Evolutionary conservation across 345 rosid genomes (phyloP).

Genomic region (Eucalyptus erythrocorys): DNA sequence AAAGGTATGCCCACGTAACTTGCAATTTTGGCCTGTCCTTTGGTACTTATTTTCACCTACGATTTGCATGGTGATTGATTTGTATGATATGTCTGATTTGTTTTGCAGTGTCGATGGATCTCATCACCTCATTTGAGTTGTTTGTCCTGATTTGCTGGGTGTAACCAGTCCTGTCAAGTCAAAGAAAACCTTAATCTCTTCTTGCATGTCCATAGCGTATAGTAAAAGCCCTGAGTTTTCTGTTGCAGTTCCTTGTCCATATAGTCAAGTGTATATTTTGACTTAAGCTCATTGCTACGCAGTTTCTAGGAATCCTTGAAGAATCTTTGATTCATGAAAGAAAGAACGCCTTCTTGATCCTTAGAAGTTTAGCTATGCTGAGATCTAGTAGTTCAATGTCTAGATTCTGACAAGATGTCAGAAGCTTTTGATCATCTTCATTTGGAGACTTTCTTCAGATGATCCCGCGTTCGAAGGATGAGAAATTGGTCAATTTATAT

Average conservation of each 20-base stretch:
- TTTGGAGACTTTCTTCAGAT: background rate
- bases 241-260: background rate
- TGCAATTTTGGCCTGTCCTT: background rate
- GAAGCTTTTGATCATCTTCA: background rate
- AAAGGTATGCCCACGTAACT: background rate
- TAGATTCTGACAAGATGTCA: background rate
- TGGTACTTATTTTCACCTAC: background rate
- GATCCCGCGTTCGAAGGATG: background rate
- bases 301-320: background rate
- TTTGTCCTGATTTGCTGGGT: background rate
- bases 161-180: background rate
- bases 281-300: background rate
- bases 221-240: background rate
- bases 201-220: background rate
- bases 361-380: background rate
- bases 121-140: background rate
- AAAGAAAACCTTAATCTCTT: background rate
- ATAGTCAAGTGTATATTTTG: background rate
- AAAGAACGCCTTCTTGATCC: background rate
- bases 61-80: background rate
- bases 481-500: background rate
- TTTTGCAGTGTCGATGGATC: background rate
- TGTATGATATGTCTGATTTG: background rate
- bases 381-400: background rate
- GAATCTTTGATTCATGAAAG: background rate